Conservation (phyloP, 805 yeast genomes). For the Nakazawaea laoshanensis region DNA sequence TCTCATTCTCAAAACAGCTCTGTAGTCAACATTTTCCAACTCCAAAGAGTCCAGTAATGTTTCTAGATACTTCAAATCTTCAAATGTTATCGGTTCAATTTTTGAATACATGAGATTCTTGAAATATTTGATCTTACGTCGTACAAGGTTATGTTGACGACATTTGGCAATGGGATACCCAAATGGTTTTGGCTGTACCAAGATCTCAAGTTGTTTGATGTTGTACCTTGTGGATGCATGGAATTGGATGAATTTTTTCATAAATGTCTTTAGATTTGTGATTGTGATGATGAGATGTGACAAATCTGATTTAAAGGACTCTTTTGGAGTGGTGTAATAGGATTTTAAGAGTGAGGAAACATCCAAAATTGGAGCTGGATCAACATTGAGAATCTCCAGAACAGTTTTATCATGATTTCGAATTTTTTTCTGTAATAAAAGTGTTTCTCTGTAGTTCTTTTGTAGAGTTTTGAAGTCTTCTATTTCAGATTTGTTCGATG, state of each 20-base stretch:
- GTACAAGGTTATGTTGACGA: conserved; percentile 1
- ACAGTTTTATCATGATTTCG: too few species aligned
- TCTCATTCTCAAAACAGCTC: too few species aligned
- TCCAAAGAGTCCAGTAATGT: not conserved
- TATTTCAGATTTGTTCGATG: not conserved
- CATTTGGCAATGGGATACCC: conserved; percentile 5
- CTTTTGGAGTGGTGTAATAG: not conserved
- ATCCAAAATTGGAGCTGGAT: too few species aligned
- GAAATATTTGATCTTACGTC: conserved; percentile 1
- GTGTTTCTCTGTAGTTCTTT: conserved; percentile 2
- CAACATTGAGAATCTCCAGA: too few species aligned
- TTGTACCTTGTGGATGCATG: not conserved
- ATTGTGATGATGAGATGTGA: not conserved
- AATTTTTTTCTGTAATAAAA: not conserved
- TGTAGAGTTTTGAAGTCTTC: not conserved
- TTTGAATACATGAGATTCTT: conserved; percentile 6
- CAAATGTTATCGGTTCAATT: conserved; percentile 1
- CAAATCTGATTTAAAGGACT: not conserved
- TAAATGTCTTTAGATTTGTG: not conserved
- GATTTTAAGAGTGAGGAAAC: not conserved
- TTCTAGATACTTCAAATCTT: conserved; percentile 4
- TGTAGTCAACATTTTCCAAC: too few species aligned
- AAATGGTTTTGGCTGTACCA: conserved; percentile 1
- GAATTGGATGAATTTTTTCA: not conserved
- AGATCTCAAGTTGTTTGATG: not conserved